phyloP scores from a whole-genome alignment of 192 early-diverging fungal species.

The Coemansia sp. region DNA sequence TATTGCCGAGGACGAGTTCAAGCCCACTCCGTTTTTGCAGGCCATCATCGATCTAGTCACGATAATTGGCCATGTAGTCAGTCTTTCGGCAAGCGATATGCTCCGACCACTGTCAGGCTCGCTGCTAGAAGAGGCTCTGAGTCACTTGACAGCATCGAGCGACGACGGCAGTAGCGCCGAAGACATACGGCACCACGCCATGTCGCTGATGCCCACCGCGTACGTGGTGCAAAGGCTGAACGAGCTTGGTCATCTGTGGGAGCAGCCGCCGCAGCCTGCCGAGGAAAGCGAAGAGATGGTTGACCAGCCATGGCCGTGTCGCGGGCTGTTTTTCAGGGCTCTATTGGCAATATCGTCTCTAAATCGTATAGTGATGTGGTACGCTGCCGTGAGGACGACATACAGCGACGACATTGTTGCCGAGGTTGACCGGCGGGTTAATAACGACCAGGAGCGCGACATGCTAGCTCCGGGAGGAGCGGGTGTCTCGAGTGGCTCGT shows the following conservation, averaged over 20 bases:
- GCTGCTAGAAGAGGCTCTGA: constrained; percentile 24
- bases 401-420: constrained; percentile 40
- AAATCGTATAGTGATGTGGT: constrained; percentile 49
- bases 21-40: constrained; percentile 42
- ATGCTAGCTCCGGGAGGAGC: background rate
- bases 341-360: constrained; percentile 49
- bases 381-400: constrained; percentile 29
- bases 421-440: constrained; percentile 23
- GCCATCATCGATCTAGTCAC: constrained; percentile 45
- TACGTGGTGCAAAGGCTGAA: constrained; percentile 38
- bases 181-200: constrained; percentile 20
- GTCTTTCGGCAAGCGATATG: constrained; percentile 31
- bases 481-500: background rate
- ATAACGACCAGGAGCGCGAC: background rate
- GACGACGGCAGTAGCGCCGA: background rate
- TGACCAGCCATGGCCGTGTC: constrained; percentile 44
- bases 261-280: constrained; percentile 15
- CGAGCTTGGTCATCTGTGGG: constrained; percentile 35
- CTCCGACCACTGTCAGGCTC: constrained; percentile 32
- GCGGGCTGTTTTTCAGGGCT: constrained; percentile 37
- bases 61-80: constrained; percentile 37
- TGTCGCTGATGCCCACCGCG: constrained; percentile 31
- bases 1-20: constrained; percentile 49
- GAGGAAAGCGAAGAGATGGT: background rate
- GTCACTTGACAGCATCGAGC: background rate